Conservation (phyloP, 768 basidiomycete genomes). For the Kwoniella newhampshirensis region DNA sequence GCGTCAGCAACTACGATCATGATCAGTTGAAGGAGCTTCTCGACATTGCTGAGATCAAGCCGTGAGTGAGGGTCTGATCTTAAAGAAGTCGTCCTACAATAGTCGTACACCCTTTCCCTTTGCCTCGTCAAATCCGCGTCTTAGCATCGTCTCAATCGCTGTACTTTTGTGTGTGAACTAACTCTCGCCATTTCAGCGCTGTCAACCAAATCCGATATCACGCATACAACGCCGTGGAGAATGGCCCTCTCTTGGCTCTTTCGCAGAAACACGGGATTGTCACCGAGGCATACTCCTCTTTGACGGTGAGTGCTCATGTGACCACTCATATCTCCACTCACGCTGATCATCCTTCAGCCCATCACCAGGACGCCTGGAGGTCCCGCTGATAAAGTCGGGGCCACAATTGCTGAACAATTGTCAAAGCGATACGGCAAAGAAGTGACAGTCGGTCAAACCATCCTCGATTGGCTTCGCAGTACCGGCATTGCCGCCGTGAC, state of each 20-base stretch:
- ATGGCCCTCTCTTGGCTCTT: background rate
- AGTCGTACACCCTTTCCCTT: too few species aligned
- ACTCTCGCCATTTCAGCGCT: conserved; percentile 4
- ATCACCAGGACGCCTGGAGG: conserved; percentile 9
- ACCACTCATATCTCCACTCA: background rate
- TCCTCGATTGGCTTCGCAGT: conserved; percentile 13
- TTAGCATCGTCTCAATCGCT: too few species aligned
- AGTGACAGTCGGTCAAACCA: conserved; percentile 12
- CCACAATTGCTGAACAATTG: background rate
- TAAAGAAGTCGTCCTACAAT: too few species aligned
- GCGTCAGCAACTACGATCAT: conserved; percentile 6
- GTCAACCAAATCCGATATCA: conserved; percentile 17
- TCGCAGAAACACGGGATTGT: conserved; percentile 8
- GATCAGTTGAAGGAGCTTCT: conserved; percentile 14
- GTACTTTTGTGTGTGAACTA: too few species aligned
- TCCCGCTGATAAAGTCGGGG: conserved; percentile 11
- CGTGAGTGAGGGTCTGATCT: conserved; percentile 5
- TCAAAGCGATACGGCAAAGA: conserved; percentile 3
- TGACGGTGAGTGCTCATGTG: conserved; percentile 2
- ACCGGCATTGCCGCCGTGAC: conserved; percentile 15
- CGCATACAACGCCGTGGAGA: background rate
- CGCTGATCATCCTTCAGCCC: background rate
- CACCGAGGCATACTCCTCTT: conserved; percentile 4
- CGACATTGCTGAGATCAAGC: conserved; percentile 7
- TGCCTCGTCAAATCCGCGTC: too few species aligned